A percentile compares a stretch with the other conserved stretches of the same genome.
Evolutionary conservation across 257 asterid species (phyloP).

Genomic region (Primulina tabacum): DNA sequence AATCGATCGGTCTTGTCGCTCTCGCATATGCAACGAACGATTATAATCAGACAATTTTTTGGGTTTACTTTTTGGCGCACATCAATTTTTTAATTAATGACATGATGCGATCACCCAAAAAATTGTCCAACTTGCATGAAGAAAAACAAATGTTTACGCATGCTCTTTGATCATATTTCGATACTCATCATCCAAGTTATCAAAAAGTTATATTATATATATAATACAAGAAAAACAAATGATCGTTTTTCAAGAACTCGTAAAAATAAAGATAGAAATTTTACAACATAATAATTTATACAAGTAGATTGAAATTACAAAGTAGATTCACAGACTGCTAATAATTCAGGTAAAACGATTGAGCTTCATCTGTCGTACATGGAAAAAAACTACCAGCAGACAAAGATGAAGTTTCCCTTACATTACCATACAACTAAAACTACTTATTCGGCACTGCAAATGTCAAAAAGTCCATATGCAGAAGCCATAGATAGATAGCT

Average conservation of each 20-base stretch:
- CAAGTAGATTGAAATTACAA: constrained; percentile 15
- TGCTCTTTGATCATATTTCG: background rate
- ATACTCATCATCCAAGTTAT: constrained; percentile 13
- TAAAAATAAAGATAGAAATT: background rate
- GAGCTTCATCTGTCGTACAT: constrained; percentile 43
- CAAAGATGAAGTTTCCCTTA: constrained; percentile 31
- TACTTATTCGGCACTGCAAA: constrained; percentile 35
- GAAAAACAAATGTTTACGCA: too few species aligned
- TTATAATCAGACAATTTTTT: constrained; percentile 7
- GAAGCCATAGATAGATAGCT: constrained; percentile 31
- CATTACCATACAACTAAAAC: constrained; percentile 22
- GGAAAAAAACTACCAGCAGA: constrained; percentile 67
- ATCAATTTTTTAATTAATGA: too few species aligned
- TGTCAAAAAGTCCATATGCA: constrained; percentile 81
- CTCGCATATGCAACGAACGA: background rate
- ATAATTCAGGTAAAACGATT: constrained; percentile 17
- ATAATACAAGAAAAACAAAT: background rate
- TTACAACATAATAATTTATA: constrained; percentile 1
- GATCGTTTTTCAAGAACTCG: background rate
- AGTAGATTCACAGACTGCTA: constrained; percentile 17
- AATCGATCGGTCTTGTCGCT: constrained; percentile 1
- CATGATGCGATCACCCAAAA: background rate
- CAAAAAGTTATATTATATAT: background rate
- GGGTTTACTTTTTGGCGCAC: background rate
- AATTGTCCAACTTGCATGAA: too few species aligned